Evolutionary conservation across 371 early-diverging fungal genomes (phyloP), one percentile per base, ranked within the genome.

Genomic region (Apophysomyces ossiformis): DNA sequence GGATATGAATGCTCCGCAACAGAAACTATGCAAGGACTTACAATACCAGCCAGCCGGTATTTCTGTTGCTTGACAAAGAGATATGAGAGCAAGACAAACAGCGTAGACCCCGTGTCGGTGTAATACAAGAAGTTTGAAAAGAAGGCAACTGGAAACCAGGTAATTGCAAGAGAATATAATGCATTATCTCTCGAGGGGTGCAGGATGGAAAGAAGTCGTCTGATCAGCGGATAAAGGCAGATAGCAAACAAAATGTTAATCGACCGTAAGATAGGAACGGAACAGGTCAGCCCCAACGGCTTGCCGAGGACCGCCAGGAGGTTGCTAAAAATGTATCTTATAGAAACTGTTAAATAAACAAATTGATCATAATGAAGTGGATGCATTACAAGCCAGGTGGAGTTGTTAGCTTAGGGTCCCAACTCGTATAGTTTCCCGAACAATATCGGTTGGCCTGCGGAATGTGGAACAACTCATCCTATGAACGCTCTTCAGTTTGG

Each of bases 401-500:
- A 26, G 98, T 98, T 5, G 98, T 98, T 37, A 98, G 73, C 76
- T 96, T 98, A 35, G 91, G 91, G 73, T 98, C 94, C 92, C 96
- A 97, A 8, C 70, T 71, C 56, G 58, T 63, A 67, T 84, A 97
- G 60, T 87, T 74, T 13, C 90, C 92, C 2, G 65, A 58, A 68
- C 96, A 96, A 77, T 95, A 98, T 6, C 74, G 82, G 69, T 93
- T 93, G 11, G 96, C 95, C 75, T 97, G 97, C 18, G 92, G 92
- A 35, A 95, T 75, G 73, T 98, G 98, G 82, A 97, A 98, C 37
- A 91, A 84, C 80, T 98, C 98, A 77, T 97, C 97, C 97, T 91
- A 69, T 54, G 18, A 41, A 21, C 60, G 16, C n/a, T 26, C 41
- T 41, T 41, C 1, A 32, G 32, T 41, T 43, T 37, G 15, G 16